A percentile compares a stretch with the other conserved stretches of the same genome.
Conservation (phyloP, 176 grass and related monocot genomes). For the Carex littledalei region DNA sequence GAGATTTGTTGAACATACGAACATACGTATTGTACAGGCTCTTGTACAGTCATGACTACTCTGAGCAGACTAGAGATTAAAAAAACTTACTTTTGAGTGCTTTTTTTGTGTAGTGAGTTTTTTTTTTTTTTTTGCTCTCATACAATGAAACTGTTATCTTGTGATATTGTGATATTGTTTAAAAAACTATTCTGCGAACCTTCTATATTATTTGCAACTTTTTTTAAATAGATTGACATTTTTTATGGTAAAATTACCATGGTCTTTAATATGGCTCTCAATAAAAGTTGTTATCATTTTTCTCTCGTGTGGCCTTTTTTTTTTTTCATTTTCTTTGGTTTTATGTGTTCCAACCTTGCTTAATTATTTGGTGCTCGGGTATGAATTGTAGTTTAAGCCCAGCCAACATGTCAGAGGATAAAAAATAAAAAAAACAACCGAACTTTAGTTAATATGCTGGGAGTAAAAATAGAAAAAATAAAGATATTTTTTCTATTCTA, state of each 20-base stretch:
- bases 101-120: not conserved
- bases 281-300: not conserved
- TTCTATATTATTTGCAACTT: not conserved
- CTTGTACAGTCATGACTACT: not conserved
- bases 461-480: slow-evolving; percentile 1
- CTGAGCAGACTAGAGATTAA: not conserved
- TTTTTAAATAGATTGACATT: not conserved
- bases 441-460: not conserved
- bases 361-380: not conserved
- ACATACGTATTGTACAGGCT: not conserved
- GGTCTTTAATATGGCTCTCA: not conserved
- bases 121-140: not conserved
- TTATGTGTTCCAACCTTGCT: not conserved
- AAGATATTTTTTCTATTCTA: not conserved
- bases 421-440: not conserved
- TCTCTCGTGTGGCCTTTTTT: too few species aligned
- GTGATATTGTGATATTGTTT: not conserved
- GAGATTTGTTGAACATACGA: not conserved
- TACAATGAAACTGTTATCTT: not conserved
- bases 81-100: not conserved
- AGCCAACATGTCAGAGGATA: not conserved
- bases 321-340: not conserved
- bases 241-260: not conserved
- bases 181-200: not conserved
- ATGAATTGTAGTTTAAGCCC: not conserved